Evolutionary conservation across 2,329 filamentous ascomycete species (phyloP), one percentile per base, ranked within the genome.

Genomic region (Grosmannia penicillata): DNA sequence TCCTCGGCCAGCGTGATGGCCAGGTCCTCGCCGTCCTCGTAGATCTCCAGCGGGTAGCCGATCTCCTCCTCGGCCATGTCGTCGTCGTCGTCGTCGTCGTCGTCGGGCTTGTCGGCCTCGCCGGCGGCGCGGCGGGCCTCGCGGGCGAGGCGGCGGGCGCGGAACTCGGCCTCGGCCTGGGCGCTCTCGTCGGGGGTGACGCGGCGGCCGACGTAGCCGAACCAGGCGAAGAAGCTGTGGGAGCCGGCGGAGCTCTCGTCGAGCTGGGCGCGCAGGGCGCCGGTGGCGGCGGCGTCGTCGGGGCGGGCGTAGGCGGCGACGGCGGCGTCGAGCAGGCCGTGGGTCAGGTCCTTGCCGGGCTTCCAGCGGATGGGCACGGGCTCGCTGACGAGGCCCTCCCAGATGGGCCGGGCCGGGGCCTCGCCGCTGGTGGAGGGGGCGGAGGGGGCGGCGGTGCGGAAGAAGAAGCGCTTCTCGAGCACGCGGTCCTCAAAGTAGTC

Each of bases 391-490:
- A 93, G 70, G 26, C 83, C 83, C 26, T 71, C 66, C 74, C 75
- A 86, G 51, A 72, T 69, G 53, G 78, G 71, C 7, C 54, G 68
- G 71, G 43, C 71, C 66, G 56, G 71, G 70, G 27, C 19, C n/a
- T 34, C 14, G 33, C 15, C 13, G 6, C 19, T 13, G 22, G 4
- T 23, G 29, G 7, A 3, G n/a, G 5, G n/a, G 14, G 13, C 17
- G 11, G 13, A 9, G 6, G 36, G 21, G 17, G 29, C 26, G 26
- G 7, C 27, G 10, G 34, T 37, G 48, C 87, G 77, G 68, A 79
- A 85, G 72, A 79, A 89, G 62, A 96, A 94, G 55, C 82, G 83
- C 77, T 96, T 96, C 62, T 89, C 82, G 35, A 96, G 62, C 38
- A 77, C 71, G 39, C 63, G 68, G 62, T 94, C 70, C 54, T 78